Evolutionary conservation across 345 rosid genomes (phyloP).

Genomic region (Ceriops tagal): DNA sequence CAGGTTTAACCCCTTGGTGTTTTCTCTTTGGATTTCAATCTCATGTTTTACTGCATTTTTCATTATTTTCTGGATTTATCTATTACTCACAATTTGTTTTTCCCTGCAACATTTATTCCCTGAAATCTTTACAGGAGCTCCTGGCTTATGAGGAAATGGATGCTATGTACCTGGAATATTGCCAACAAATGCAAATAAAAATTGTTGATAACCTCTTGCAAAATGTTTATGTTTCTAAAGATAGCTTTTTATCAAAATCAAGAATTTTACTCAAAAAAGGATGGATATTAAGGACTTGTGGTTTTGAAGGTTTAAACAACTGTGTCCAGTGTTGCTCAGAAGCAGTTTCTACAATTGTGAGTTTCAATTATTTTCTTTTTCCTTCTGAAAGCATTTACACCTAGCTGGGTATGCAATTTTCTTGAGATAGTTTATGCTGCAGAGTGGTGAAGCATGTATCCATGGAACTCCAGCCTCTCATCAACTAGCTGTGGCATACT

Average conservation of each 20-base stretch:
- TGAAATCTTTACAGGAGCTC: constrained; percentile 58
- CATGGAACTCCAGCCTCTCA: constrained; percentile 30
- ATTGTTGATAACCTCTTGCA: constrained; percentile 52
- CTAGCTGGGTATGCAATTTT: constrained; percentile 17
- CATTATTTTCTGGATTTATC: not conserved
- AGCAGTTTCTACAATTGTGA: constrained; percentile 64
- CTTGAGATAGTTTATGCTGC: constrained; percentile 24
- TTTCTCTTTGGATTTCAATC: constrained; percentile 4
- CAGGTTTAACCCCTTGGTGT: constrained; percentile 50
- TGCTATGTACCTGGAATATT: constrained; percentile 44
- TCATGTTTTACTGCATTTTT: constrained; percentile 6
- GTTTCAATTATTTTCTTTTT: constrained; percentile 6
- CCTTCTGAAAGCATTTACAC: not conserved
- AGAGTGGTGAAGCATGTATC: constrained; percentile 30
- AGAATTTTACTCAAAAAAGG: constrained; percentile 64
- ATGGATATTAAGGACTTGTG: constrained; percentile 44
- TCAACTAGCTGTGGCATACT: constrained; percentile 63
- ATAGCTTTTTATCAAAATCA: constrained; percentile 44
- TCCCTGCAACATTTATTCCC: constrained; percentile 6
- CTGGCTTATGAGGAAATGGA: constrained; percentile 56
- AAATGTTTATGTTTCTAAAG: constrained; percentile 38
- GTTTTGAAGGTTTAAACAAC: constrained; percentile 45
- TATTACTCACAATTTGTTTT: constrained; percentile 3
- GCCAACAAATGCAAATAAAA: constrained; percentile 51
- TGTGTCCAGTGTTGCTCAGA: constrained; percentile 63